These are phyloP conservation scores for Ogataea allantospora DNA, from an alignment of 805 yeast species.

Conservation along the genomic window DNA sequence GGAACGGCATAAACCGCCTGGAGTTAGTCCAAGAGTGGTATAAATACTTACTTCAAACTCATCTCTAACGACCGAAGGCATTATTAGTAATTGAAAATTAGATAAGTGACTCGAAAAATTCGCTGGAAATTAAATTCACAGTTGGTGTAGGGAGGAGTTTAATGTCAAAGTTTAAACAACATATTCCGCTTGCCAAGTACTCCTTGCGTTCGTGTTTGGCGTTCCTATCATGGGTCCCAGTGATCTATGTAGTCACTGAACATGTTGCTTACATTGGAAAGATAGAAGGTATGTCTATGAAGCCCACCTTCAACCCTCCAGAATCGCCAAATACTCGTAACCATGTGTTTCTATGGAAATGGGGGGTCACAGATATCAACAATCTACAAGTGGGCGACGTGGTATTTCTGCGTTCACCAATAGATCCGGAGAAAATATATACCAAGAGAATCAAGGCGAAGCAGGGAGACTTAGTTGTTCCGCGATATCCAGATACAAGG, in stretches of 20 bases:
- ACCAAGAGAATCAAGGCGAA: constrained; percentile 78
- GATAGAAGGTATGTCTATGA: constrained; percentile 82
- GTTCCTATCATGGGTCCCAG: constrained; percentile 76
- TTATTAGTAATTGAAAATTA: constrained; percentile 1
- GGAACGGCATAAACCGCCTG: constrained; percentile 84
- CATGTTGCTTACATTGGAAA: constrained; percentile 71
- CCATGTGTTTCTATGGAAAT: constrained; percentile 70
- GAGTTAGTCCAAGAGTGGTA: constrained; percentile 1
- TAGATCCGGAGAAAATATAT: constrained; percentile 70
- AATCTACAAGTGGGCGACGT: constrained; percentile 64
- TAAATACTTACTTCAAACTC: constrained; percentile 23
- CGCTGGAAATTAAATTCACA: background rate
- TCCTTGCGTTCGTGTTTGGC: constrained; percentile 33
- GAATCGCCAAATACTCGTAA: constrained; percentile 43
- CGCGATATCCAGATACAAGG: constrained; percentile 69
- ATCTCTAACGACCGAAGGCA: constrained; percentile 19
- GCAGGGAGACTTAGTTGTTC: constrained; percentile 65
- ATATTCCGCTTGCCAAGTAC: constrained; percentile 19
- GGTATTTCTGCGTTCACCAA: constrained; percentile 73
- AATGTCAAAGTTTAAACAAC: constrained; percentile 7
- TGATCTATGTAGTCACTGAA: constrained; percentile 62
- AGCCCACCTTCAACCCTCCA: constrained; percentile 82
- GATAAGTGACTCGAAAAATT: background rate
- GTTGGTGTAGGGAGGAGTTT: background rate
- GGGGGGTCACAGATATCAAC: constrained; percentile 46